Evolutionary conservation across 495 filamentous ascomycete species (phyloP).

Genomic region (Tuber brumale): DNA sequence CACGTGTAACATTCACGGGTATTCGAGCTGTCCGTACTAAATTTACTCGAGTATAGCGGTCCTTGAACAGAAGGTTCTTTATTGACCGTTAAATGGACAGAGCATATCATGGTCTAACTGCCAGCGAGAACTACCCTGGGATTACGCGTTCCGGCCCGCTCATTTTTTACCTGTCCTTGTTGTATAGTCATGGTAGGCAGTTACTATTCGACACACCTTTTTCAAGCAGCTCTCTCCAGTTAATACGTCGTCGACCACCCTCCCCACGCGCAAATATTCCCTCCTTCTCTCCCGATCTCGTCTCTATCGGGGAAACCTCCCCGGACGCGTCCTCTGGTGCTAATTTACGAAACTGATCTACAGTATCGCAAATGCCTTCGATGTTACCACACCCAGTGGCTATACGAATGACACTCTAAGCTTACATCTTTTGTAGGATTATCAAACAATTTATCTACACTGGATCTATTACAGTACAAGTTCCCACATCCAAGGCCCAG

Average conservation of each 20-base stretch:
- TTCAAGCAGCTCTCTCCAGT: too few relatives aligned
- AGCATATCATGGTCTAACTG: background rate
- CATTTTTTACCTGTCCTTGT: background rate
- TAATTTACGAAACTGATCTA: background rate
- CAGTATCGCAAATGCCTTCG: background rate
- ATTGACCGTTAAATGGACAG: background rate
- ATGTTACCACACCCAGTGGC: background rate
- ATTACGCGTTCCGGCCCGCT: background rate
- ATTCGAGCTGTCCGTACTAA: background rate
- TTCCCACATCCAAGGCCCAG: background rate
- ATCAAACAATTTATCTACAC: background rate
- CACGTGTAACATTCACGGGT: background rate
- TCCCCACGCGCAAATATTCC: background rate
- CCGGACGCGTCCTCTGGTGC: background rate
- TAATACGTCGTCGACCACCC: background rate
- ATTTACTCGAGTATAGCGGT: background rate
- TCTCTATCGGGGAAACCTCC: background rate
- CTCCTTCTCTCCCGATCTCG: background rate
- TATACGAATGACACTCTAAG: background rate
- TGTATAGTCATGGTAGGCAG: background rate
- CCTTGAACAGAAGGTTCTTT: background rate
- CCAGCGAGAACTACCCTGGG: background rate
- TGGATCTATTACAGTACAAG: background rate
- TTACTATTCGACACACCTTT: background rate
- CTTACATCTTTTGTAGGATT: background rate